These are phyloP conservation scores for Hypoxylon sp. DNA, from an alignment of 2,329 filamentous ascomycete genomes.

Conservation along the genomic window DNA sequence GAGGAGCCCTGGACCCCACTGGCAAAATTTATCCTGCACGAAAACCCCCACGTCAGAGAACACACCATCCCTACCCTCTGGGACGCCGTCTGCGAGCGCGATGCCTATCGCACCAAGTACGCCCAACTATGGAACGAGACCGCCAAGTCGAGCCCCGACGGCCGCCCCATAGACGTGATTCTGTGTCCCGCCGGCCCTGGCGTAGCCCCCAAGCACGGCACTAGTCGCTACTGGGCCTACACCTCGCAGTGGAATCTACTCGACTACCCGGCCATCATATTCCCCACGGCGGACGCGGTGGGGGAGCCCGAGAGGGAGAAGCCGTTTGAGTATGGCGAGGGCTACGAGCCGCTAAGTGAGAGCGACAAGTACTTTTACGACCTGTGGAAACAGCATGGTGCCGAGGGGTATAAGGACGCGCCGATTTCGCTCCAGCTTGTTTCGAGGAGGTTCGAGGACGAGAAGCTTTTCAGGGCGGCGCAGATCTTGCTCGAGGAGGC, in stretches of 20 bases:
- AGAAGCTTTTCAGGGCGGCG: conserved; percentile 56
- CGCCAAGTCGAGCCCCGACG: conserved; percentile 36
- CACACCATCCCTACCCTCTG: conserved; percentile 61
- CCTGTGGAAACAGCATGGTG: conserved; percentile 56
- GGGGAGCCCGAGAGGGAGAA: conserved; percentile 22
- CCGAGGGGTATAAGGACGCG: conserved; percentile 57
- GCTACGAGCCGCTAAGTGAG: conserved; percentile 44
- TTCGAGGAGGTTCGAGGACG: conserved; percentile 55
- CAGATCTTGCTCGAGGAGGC: conserved; percentile 54
- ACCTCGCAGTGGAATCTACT: conserved; percentile 78
- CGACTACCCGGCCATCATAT: conserved; percentile 74
- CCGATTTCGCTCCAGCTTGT: conserved; percentile 61
- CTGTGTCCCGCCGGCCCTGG: conserved; percentile 71
- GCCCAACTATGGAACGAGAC: conserved; percentile 58
- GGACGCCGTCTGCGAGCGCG: conserved; percentile 58
- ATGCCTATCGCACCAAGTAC: conserved; percentile 59
- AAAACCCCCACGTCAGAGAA: conserved; percentile 61
- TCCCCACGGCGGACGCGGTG: conserved; percentile 64
- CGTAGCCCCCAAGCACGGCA: conserved; percentile 62
- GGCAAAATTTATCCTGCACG: conserved; percentile 71
- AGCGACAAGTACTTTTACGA: conserved; percentile 48
- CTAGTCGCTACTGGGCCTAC: conserved; percentile 73
- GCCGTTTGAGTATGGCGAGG: conserved; percentile 41
- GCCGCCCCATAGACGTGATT: conserved; percentile 69
- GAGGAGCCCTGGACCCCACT: conserved; percentile 73